Evolutionary conservation across 176 grass and related monocot genomes (phyloP).

Genomic region (Oryza brachyantha): DNA sequence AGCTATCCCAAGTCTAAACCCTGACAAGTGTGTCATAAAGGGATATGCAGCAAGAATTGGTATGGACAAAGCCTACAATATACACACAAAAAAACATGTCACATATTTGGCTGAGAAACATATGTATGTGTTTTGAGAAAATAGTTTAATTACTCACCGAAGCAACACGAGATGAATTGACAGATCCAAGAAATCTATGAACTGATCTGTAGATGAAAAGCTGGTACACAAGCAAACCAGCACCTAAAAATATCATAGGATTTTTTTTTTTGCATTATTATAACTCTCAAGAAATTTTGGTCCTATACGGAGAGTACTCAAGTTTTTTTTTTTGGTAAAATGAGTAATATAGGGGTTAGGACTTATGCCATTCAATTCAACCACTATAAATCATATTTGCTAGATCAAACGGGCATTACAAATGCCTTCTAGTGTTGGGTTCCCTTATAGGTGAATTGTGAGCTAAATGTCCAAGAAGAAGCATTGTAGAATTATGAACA

Average conservation of each 20-base stretch:
- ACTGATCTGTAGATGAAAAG: conserved; percentile 45
- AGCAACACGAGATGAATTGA: conserved; percentile 49
- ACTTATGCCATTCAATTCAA: not conserved
- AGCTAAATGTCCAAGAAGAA: too few relatives aligned
- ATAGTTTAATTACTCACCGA: conserved; percentile 38
- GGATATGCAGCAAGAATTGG: conserved; percentile 7
- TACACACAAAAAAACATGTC: not conserved
- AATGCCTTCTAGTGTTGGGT: not conserved
- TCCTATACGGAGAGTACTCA: too few relatives aligned
- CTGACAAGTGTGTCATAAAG: conserved; percentile 48
- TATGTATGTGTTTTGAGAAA: not conserved
- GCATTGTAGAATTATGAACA: not conserved
- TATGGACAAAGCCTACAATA: conserved; percentile 38
- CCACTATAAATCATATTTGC: not conserved
- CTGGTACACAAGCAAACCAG: conserved; percentile 53
- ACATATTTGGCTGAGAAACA: not conserved
- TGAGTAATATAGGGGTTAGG: not conserved
- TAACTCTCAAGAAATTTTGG: not conserved
- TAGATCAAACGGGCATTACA: not conserved
- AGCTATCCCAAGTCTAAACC: conserved; percentile 38
- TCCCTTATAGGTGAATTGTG: too few relatives aligned
- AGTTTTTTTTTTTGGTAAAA: not conserved
- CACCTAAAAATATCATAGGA: conserved; percentile 31
- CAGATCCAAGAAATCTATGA: conserved; percentile 45
- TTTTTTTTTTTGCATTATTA: not conserved